phyloP scores from a whole-genome alignment of 331 rosid species.

The Acacia pycnantha region DNA sequence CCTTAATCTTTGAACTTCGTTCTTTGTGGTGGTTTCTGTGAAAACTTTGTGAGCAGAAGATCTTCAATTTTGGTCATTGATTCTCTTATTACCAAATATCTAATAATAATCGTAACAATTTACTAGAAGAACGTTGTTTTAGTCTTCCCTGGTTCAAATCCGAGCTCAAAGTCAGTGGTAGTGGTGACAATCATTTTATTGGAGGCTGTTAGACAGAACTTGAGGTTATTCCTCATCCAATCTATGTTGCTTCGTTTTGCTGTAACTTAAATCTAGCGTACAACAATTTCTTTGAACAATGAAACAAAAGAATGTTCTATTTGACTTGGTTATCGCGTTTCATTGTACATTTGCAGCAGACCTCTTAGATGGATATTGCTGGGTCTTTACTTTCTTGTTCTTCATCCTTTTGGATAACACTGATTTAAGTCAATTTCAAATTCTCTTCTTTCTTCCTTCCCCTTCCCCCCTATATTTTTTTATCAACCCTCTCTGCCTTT shows the following conservation, averaged over 20 bases:
- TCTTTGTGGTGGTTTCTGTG: conserved; percentile 22
- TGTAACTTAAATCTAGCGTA: conserved; percentile 26
- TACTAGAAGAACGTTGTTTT: conserved; percentile 15
- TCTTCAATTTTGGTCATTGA: conserved; percentile 22
- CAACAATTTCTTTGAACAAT: not conserved
- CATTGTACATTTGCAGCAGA: not conserved
- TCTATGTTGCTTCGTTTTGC: not conserved
- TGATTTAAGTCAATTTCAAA: not conserved
- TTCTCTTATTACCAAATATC: conserved; percentile 20
- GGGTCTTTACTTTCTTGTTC: not conserved
- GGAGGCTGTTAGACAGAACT: conserved; percentile 25
- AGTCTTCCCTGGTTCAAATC: conserved; percentile 23
- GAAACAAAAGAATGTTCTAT: not conserved
- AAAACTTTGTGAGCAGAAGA: conserved; percentile 3
- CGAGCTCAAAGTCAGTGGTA: conserved; percentile 34
- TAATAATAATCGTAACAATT: not conserved
- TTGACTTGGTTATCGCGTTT: not conserved
- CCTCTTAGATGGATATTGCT: not conserved
- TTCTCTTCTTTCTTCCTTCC: not conserved
- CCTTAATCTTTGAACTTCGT: conserved; percentile 9
- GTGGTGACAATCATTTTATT: conserved; percentile 24
- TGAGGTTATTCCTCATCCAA: conserved; percentile 38
- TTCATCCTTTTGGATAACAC: not conserved
- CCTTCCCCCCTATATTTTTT: too few relatives aligned
- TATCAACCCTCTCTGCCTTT: too few relatives aligned